Evolutionary conservation across 2,329 filamentous ascomycete genomes (phyloP).

Genomic region (Fusarium secorum): DNA sequence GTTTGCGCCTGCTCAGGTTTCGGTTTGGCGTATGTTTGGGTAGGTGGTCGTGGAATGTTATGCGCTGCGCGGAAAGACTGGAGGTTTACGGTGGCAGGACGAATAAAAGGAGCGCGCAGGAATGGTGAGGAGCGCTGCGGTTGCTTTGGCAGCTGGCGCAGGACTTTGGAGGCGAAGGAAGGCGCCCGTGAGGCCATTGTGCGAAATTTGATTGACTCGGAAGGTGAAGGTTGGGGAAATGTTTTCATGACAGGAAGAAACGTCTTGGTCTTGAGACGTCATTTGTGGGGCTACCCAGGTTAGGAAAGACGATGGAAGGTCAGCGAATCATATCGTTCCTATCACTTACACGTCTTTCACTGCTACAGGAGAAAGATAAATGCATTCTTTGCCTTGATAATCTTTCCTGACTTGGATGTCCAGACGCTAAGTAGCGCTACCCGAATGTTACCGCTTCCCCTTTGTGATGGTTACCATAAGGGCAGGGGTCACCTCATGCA

Average conservation of each 20-base stretch:
- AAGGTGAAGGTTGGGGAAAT: conserved; percentile 20
- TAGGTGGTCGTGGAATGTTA: conserved; percentile 48
- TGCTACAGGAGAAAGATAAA: not conserved
- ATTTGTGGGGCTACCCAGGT: conserved; percentile 23
- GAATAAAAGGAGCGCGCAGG: conserved; percentile 11
- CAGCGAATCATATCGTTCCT: conserved; percentile 24
- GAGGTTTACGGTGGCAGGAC: conserved; percentile 2
- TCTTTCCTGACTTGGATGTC: not conserved
- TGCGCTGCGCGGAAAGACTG: conserved; percentile 44
- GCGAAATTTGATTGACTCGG: not conserved
- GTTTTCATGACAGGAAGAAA: conserved; percentile 24
- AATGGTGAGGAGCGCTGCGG: conserved; percentile 25
- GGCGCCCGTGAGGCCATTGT: conserved; percentile 45
- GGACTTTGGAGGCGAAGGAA: conserved; percentile 22
- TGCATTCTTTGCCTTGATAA: not conserved
- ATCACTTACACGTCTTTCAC: conserved; percentile 21
- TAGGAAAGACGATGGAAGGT: conserved; percentile 22
- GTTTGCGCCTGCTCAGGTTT: conserved; percentile 9
- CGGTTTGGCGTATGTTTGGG: conserved; percentile 17
- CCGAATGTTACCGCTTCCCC: not conserved
- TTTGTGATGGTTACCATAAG: not conserved
- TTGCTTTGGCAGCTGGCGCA: conserved; percentile 30
- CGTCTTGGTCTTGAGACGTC: conserved; percentile 31
- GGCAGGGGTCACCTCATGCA: not conserved
- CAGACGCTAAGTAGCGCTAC: no score